A percentile compares a stretch with the other conserved stretches of the same genome.
These are phyloP conservation scores for Neofusicoccum umdonicola DNA, from an alignment of 2,329 filamentous ascomycete genomes.

Conservation along the genomic window DNA sequence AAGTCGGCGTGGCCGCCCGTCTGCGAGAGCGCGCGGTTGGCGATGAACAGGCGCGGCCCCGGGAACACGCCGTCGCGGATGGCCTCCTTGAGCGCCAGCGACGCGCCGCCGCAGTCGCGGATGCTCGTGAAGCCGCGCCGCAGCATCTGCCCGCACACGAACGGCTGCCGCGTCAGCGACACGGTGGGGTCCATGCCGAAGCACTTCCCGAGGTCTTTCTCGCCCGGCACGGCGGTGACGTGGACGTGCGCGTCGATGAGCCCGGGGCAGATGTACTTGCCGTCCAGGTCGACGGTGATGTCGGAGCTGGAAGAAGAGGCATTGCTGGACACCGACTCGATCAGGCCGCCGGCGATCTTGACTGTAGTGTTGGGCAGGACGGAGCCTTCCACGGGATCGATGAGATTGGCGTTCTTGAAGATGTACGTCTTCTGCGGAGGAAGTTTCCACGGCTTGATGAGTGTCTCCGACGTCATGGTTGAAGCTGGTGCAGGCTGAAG, in stretches of 20 bases:
- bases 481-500: too few species aligned
- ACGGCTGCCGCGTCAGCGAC: slow-evolving; percentile 48
- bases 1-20: slow-evolving; percentile 59
- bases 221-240: slow-evolving; percentile 21
- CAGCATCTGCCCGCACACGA: slow-evolving; percentile 51
- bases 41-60: slow-evolving; percentile 37
- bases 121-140: slow-evolving; percentile 58
- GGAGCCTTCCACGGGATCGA: slow-evolving; percentile 40
- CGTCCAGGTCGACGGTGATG: slow-evolving; percentile 39
- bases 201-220: slow-evolving; percentile 13
- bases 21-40: slow-evolving; percentile 53
- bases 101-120: slow-evolving; percentile 59
- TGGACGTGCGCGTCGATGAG: slow-evolving; percentile 47
- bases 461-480: background rate
- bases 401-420: slow-evolving; percentile 46
- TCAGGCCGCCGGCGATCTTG: slow-evolving; percentile 20
- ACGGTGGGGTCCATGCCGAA: slow-evolving; percentile 37
- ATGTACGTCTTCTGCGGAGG: slow-evolving; percentile 26
- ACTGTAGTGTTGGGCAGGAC: slow-evolving; percentile 14
- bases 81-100: slow-evolving; percentile 55
- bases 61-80: slow-evolving; percentile 55
- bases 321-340: slow-evolving; percentile 1
- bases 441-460: slow-evolving; percentile 27
- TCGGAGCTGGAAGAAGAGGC: slow-evolving; percentile 8
- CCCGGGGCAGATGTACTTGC: slow-evolving; percentile 50